Conservation (phyloP, 148 eudicot genomes). For the Polygonum maritimum region DNA sequence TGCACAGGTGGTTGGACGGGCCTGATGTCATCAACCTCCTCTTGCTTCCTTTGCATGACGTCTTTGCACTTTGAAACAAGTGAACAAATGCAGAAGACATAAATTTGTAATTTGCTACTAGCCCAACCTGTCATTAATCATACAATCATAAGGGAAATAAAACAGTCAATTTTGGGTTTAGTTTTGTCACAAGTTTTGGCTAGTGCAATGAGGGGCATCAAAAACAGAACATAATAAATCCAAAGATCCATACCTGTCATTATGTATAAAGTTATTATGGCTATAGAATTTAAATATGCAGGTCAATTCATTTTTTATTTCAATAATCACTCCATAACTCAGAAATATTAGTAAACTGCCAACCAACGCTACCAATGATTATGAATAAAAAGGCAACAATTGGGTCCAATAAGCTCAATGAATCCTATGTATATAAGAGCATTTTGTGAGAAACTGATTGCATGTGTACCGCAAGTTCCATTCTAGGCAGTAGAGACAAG, state of each 20-base stretch:
- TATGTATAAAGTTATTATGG: not conserved
- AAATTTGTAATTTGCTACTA: not conserved
- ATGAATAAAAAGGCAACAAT: not conserved
- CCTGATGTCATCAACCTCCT: slow-evolving; percentile 15
- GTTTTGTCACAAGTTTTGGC: not conserved
- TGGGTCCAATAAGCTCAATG: not conserved
- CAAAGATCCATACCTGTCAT: not conserved
- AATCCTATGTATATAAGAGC: not conserved
- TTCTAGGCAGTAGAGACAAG: not conserved
- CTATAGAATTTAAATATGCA: not conserved
- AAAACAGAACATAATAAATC: not conserved
- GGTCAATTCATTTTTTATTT: not conserved
- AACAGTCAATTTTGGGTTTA: not conserved
- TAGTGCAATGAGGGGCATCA: not conserved
- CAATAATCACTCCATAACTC: not conserved
- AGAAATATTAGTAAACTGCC: not conserved
- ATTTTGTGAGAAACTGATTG: not conserved
- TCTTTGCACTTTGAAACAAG: slow-evolving; percentile 5
- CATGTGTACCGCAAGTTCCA: not conserved
- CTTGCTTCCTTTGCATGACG: slow-evolving; percentile 9
- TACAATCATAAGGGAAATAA: not conserved
- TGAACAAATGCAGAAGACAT: not conserved
- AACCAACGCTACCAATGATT: not conserved
- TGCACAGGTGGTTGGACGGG: too few species aligned
- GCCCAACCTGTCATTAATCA: not conserved